Percentiles rank a stretch among this genome's conserved stretches.
phyloP scores from a whole-genome alignment of 2,329 filamentous ascomycete genomes.

The Stachybotrys chlorohalonatus region DNA sequence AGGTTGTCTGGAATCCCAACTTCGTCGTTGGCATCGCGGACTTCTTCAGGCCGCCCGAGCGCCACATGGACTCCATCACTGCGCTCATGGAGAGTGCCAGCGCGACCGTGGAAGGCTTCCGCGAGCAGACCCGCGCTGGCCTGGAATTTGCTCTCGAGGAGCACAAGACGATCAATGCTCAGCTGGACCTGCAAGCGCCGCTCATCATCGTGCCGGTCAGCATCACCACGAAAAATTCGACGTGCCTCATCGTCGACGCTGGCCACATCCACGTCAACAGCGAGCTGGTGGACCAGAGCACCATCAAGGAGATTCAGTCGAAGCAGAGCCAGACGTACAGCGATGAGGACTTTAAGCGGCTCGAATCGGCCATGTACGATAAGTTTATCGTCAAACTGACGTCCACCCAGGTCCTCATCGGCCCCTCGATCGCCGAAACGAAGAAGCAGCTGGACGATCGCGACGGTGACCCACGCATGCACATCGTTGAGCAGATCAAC shows the following conservation, averaged over 20 bases:
- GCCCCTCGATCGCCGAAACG: constrained; percentile 83
- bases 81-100: constrained; percentile 93
- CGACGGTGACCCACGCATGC: constrained; percentile 62
- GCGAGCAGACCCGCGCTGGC: constrained; percentile 91
- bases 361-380: constrained; percentile 96
- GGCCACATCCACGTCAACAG: constrained; percentile 93
- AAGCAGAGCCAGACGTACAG: constrained; percentile 85
- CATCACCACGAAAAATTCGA: constrained; percentile 69
- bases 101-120: constrained; percentile 86
- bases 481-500: constrained; percentile 94
- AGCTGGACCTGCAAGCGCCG: constrained; percentile 89
- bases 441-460: constrained; percentile 68
- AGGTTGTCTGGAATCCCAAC: constrained; percentile 94
- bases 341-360: constrained; percentile 76
- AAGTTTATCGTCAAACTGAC: constrained; percentile 89
- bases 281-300: constrained; percentile 86
- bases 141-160: constrained; percentile 95
- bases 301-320: constrained; percentile 77
- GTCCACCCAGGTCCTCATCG: constrained; percentile 91
- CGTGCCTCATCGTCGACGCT: constrained; percentile 90
- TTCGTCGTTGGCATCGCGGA: constrained; percentile 85
- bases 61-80: constrained; percentile 97
- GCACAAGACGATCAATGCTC: constrained; percentile 95
- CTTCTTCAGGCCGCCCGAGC: constrained; percentile 93
- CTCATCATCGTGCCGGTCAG: constrained; percentile 94